Percentiles rank a stretch among this genome's conserved stretches.
Evolutionary conservation across 192 early-diverging fungal genomes (phyloP).

Genomic region (Rhizophagus sp.): DNA sequence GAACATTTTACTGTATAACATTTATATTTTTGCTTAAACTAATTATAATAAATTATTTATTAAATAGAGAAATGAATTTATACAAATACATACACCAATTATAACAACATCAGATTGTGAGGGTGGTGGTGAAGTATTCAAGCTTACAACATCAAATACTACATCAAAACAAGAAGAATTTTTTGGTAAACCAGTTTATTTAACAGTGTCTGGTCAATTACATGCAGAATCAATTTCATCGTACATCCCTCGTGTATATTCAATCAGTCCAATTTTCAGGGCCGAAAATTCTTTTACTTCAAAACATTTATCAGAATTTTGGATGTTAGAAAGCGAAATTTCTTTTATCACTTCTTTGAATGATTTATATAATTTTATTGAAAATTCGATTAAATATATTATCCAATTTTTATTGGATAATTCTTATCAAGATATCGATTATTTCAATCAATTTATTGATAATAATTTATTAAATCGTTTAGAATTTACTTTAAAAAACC

Average conservation of each 20-base stretch:
- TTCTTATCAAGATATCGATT: constrained; percentile 55
- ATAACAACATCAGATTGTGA: constrained; percentile 88
- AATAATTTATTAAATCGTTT: constrained; percentile 44
- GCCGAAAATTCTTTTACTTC: constrained; percentile 82
- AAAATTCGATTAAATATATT: constrained; percentile 60
- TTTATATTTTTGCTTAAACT: not conserved
- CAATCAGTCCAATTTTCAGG: constrained; percentile 79
- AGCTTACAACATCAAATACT: constrained; percentile 38
- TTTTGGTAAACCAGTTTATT: constrained; percentile 71
- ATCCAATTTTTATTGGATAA: constrained; percentile 58
- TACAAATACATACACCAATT: constrained; percentile 78
- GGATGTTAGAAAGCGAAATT: constrained; percentile 92
- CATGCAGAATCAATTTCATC: constrained; percentile 78
- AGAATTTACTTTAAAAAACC: constrained; percentile 41
- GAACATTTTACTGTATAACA: too few relatives aligned
- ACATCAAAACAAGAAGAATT: constrained; percentile 51
- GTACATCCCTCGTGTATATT: constrained; percentile 76
- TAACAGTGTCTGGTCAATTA: constrained; percentile 86
- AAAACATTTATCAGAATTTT: constrained; percentile 89
- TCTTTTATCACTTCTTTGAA: constrained; percentile 67
- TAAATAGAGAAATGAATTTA: constrained; percentile 65
- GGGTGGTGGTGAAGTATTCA: constrained; percentile 85
- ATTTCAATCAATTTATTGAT: constrained; percentile 63
- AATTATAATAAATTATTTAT: not conserved
- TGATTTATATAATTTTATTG: constrained; percentile 68